Percentiles rank a stretch among this genome's conserved stretches.
These are phyloP conservation scores for Cercospora zeae-maydis DNA, from an alignment of 2,329 filamentous ascomycete genomes.

Conservation along the genomic window DNA sequence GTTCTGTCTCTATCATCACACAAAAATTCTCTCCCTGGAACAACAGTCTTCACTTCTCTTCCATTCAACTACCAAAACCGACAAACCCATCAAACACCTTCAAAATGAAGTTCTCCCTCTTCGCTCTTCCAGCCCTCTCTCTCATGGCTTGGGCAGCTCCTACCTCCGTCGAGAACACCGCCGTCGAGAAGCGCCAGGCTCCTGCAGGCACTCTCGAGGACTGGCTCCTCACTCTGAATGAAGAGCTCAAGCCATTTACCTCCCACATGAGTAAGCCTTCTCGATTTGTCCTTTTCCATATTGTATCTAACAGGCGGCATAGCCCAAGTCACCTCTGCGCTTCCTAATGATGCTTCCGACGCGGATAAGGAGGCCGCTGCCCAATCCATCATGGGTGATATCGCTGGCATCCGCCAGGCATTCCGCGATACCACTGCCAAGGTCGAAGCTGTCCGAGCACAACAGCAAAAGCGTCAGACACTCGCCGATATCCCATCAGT, in stretches of 20 bases:
- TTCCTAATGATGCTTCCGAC: neutral
- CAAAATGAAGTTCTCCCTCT: conserved; percentile 21
- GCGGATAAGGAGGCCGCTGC: conserved; percentile 11
- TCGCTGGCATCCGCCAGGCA: conserved; percentile 19
- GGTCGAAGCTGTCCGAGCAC: neutral
- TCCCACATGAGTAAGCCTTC: neutral
- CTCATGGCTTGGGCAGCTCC: conserved; percentile 19
- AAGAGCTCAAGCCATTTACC: neutral
- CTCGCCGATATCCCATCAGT: conserved; percentile 5
- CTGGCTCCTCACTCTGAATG: neutral
- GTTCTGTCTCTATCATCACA: neutral
- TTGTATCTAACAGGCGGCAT: neutral
- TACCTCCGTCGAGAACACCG: neutral
- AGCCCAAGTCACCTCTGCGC: neutral
- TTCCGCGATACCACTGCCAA: conserved; percentile 19
- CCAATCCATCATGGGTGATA: conserved; percentile 4
- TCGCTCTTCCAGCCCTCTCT: conserved; percentile 20
- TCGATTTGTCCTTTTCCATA: neutral
- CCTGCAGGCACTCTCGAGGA: neutral
- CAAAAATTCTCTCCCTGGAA: neutral
- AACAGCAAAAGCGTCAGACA: conserved; percentile 6
- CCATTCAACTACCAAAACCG: conserved; percentile 2
- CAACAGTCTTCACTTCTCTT: neutral
- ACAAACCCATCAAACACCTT: neutral
- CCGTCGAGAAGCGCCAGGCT: conserved; percentile 12